Conservation (phyloP, 495 filamentous ascomycete species). For the Xylaria acuta region DNA sequence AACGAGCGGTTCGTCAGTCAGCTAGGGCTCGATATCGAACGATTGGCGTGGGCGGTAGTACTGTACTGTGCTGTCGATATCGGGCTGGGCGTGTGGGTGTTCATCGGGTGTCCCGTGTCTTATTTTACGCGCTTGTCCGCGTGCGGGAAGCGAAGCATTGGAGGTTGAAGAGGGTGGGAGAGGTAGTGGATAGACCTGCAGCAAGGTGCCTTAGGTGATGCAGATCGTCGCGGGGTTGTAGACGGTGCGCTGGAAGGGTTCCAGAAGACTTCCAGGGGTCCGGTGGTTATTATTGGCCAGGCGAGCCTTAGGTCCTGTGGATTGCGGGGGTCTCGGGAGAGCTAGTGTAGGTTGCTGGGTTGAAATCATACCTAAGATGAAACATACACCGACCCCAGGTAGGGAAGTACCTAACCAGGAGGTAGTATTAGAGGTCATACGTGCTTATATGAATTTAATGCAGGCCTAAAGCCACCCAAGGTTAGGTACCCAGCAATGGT, state of each 20-base stretch:
- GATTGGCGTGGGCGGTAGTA: background rate
- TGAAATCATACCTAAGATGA: background rate
- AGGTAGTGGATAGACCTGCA: constrained; percentile 9
- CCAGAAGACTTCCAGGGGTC: constrained; percentile 19
- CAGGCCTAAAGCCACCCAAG: no score
- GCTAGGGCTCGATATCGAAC: background rate
- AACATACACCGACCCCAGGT: background rate
- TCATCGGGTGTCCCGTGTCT: constrained; percentile 12
- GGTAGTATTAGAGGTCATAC: background rate
- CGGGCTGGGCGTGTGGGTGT: background rate
- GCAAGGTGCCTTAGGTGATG: constrained; percentile 12
- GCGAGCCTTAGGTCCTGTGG: background rate
- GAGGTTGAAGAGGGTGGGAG: constrained; percentile 6
- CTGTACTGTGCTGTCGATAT: constrained; percentile 1
- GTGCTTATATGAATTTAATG: background rate
- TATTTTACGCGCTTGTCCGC: constrained; percentile 1
- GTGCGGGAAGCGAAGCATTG: constrained; percentile 15
- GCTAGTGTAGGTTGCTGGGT: constrained; percentile 1
- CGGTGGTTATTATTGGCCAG: background rate
- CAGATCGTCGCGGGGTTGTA: constrained; percentile 22
- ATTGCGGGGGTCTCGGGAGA: constrained; percentile 7
- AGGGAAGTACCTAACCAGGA: no score
- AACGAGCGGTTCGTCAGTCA: constrained; percentile 9
- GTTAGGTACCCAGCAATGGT: no score
- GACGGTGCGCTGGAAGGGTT: background rate